A percentile compares a stretch with the other conserved stretches of the same genome.
These are phyloP conservation scores for Pseudogymnoascus sp. DNA, from an alignment of 2,329 filamentous ascomycete genomes.

Conservation along the genomic window DNA sequence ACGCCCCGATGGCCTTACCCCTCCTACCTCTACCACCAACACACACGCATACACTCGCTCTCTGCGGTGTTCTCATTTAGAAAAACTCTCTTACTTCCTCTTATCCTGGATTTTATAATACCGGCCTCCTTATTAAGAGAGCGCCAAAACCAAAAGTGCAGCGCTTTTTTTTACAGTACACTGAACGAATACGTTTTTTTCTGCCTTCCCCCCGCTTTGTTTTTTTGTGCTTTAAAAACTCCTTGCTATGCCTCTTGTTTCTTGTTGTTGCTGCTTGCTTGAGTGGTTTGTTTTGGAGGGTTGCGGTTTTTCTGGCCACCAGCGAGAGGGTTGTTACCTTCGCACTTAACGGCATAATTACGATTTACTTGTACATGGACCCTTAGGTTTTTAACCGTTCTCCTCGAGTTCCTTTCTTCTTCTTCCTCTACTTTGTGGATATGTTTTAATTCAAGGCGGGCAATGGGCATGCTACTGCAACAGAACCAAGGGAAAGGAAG, in stretches of 20 bases:
- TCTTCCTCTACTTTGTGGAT: not conserved
- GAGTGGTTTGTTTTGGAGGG: not conserved
- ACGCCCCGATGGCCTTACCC: not conserved
- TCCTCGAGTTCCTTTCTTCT: not conserved
- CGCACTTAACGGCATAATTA: not conserved
- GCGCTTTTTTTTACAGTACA: not conserved
- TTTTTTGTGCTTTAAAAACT: not conserved
- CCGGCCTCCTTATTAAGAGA: not conserved
- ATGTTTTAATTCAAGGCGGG: not conserved
- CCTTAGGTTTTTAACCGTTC: not conserved
- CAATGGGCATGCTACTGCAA: not conserved
- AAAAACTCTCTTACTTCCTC: not conserved
- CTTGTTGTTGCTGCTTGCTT: not conserved
- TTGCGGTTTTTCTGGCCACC: not conserved
- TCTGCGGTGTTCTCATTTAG: not conserved
- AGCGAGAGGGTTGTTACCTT: not conserved
- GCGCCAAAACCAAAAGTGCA: constrained; percentile 2
- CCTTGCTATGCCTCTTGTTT: not conserved
- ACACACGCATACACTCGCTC: not conserved
- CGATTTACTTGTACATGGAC: constrained; percentile 3
- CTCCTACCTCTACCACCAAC: not conserved
- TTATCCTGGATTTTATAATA: not conserved
- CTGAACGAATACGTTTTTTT: not conserved
- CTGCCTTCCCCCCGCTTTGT: not conserved
- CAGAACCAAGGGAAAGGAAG: no score